phyloP scores from a whole-genome alignment of 179 eudicot species.

The Amaranthus tricolor region DNA sequence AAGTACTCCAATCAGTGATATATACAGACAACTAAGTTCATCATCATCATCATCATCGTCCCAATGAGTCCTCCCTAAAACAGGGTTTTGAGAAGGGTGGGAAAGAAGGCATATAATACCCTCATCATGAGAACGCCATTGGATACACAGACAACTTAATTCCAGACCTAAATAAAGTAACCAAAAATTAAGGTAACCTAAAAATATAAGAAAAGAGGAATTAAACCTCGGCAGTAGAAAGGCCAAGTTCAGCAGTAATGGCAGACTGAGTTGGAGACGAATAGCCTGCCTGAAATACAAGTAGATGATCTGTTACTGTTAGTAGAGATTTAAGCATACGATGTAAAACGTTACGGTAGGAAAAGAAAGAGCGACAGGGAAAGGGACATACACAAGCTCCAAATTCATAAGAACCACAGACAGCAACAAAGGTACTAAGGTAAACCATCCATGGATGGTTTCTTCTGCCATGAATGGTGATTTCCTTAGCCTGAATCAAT shows the following conservation, averaged over 20 bases:
- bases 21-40: too few species aligned
- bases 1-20: too few species aligned
- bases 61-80: too few species aligned
- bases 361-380: too few species aligned
- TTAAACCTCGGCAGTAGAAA: constrained; percentile 40
- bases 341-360: too few species aligned
- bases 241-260: constrained; percentile 42
- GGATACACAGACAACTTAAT: neutral
- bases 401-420: constrained; percentile 45
- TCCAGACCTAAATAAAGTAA: neutral
- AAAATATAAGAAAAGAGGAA: neutral
- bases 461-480: constrained; percentile 5
- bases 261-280: constrained; percentile 47
- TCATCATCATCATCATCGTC: too few species aligned
- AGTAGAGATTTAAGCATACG: neutral
- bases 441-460: constrained; percentile 46
- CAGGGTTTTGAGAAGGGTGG: too few species aligned
- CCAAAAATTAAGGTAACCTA: neutral
- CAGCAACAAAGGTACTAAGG: constrained; percentile 40
- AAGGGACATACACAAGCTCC: constrained; percentile 42
- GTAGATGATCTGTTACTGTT: neutral
- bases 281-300: constrained; percentile 36
- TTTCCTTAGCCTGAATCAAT: constrained; percentile 10
- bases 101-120: too few species aligned
- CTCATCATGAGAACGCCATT: neutral